Percentiles rank a stretch among this genome's conserved stretches.
Evolutionary conservation across 1,284 basidiomycete genomes (phyloP).

Genomic region (Heterobasidion parviporum): DNA sequence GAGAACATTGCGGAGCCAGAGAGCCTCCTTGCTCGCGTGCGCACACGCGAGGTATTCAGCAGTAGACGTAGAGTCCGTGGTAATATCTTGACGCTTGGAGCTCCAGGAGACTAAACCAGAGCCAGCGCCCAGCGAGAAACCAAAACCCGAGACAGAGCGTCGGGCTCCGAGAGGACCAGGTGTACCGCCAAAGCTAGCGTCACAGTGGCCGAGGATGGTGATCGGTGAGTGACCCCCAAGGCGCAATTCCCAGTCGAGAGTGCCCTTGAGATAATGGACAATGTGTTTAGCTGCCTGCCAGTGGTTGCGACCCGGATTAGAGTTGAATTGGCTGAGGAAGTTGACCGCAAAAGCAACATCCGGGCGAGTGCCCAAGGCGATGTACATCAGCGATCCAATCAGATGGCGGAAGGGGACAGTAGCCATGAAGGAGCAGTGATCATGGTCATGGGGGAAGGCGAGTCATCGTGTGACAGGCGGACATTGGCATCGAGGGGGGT

Average conservation of each 20-base stretch:
- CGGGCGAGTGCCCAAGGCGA: constrained; percentile 27
- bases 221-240: constrained; percentile 29
- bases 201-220: too few species aligned
- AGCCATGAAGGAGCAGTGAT: not conserved
- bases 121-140: constrained; percentile 21
- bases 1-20: too few species aligned
- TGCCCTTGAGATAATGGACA: constrained; percentile 33
- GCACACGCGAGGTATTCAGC: too few species aligned
- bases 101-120: constrained; percentile 25
- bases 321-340: constrained; percentile 24
- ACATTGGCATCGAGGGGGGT: constrained; percentile 23
- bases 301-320: constrained; percentile 19
- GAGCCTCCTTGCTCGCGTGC: too few species aligned
- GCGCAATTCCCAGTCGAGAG: constrained; percentile 20
- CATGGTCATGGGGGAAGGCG: too few species aligned
- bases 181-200: constrained; percentile 29
- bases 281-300: constrained; percentile 30
- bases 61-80: too few species aligned
- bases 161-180: constrained; percentile 10
- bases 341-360: constrained; percentile 33
- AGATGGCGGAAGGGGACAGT: constrained; percentile 20
- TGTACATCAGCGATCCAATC: constrained; percentile 32
- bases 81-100: constrained; percentile 10
- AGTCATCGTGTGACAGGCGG: constrained; percentile 7
- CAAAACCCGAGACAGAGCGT: constrained; percentile 28